phyloP scores from a whole-genome alignment of 1,284 basidiomycete genomes.

The Fomitopsis betulina region DNA sequence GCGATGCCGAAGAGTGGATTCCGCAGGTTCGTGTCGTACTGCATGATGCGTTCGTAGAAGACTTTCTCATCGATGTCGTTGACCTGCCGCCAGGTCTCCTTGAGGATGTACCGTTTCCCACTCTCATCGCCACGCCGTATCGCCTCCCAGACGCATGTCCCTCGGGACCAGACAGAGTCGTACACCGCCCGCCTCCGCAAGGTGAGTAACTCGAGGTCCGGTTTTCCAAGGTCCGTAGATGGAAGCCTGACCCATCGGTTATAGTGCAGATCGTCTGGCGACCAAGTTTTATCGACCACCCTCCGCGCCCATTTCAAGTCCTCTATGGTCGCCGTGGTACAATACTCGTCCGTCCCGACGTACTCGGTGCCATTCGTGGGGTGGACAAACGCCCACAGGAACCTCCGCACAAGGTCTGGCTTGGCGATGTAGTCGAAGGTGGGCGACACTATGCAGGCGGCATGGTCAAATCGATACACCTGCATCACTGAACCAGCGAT shows the following conservation, averaged over 20 bases:
- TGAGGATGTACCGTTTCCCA: slow-evolving; percentile 8
- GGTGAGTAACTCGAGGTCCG: slow-evolving; percentile 6
- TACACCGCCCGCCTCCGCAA: slow-evolving; percentile 7
- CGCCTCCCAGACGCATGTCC: slow-evolving; percentile 11
- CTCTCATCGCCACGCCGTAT: slow-evolving; percentile 1
- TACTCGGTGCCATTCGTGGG: slow-evolving; percentile 4
- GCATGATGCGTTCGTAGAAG: slow-evolving; percentile 9
- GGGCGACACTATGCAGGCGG: slow-evolving; percentile 5
- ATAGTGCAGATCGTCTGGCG: not conserved
- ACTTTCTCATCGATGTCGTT: slow-evolving; percentile 1
- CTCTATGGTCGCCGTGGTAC: not conserved
- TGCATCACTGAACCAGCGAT: slow-evolving; percentile 10
- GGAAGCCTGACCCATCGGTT: not conserved
- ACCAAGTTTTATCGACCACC: not conserved
- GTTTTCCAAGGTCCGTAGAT: not conserved
- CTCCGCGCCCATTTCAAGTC: not conserved
- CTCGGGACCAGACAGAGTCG: slow-evolving; percentile 8
- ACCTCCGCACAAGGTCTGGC: slow-evolving; percentile 7
- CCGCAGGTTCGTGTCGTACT: not conserved
- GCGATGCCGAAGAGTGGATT: not conserved
- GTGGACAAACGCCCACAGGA: slow-evolving; percentile 16
- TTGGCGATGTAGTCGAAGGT: slow-evolving; percentile 4
- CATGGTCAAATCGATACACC: slow-evolving; percentile 14
- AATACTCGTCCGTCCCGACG: slow-evolving; percentile 11
- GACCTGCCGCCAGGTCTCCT: slow-evolving; percentile 14